Evolutionary conservation across 495 filamentous ascomycete genomes (phyloP), one percentile per base, ranked within the genome.

Genomic region (Trichoderma asperelloides): DNA sequence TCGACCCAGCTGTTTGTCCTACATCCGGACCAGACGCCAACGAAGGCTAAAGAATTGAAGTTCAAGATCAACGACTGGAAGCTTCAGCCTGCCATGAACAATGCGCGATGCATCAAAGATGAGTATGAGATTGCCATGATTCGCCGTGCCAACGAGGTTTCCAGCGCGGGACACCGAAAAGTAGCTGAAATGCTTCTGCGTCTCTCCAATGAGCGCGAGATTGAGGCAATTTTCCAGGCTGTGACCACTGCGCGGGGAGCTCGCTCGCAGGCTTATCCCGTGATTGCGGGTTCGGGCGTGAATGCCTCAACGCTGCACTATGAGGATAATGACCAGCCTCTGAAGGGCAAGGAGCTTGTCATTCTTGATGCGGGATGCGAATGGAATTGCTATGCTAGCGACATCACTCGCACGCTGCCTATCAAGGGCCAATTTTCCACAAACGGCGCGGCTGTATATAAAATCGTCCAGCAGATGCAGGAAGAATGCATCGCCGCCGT

Each of bases 241-340:
- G 85, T 82, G 27, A 96, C 91, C 74, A 81, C 89, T 43, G 82
- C 87, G 2, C 80, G 86, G 37, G 87, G 87, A 40, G 91, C 91
- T 2, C 88, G 88, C 66, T 78, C 85, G 25, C 93, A 97, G 74
- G 86, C 94, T 11, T 98, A 98, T 75, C 84, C 86, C n/a, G 82
- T 91, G 12, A 98, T 98, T 71, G 91, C 89, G 0, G 93, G 87
- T 0, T 86, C 88, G 0, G 94, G 94, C 0, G 68, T 78, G 25
- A 94, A 96, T 71, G 91, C 90, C 3, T 87, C 87, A 28, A 89
- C 88, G 0, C 80, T 97, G n/a, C 94, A 98, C 76, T 98, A 98
- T 75, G 80, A 84, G 8, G 82, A 81, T 30, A 98, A 98, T 73
- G 80, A 95, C 71, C 82, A 89, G 69, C 77, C 86, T 6, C 81